Evolutionary conservation across 176 grass and related monocot species (phyloP), one percentile per base, ranked within the genome.

Genomic region (Paspalum vaginatum): DNA sequence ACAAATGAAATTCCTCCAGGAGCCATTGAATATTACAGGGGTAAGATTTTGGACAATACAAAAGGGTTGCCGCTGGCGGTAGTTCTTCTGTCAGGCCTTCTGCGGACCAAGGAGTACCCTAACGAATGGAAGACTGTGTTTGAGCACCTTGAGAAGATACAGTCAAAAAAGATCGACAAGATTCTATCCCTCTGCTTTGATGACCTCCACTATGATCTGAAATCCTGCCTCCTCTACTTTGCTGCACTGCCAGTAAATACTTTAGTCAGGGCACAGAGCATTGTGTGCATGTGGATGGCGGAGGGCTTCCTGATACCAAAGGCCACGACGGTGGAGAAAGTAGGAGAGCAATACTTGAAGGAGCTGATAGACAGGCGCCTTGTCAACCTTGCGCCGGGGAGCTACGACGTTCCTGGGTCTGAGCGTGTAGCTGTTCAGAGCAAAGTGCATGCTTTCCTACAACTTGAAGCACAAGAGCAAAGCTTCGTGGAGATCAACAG

Each of bases 161-260:
- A 68, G 75, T 77, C 74, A 18, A 73, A 67, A 41, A 61, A 77
- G 5, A 39, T 74, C 5, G 68, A 85, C 0, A 77, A 52, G 32
- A 72, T 85, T 57, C 1, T 89, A 42, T 65, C 87, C 2, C 16
- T 88, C 4, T 76, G 80, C 16, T 88, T 83, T 17, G 86, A 88
- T 78, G 74, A 80, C 78, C 80, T 88, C 60, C 86, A 80, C 1
- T 47, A 88, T 52, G 65, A 88, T 49, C 7, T 84, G 10, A 88
- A 84, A 65, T 72, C 86, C 0, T 84, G 86, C 61, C 72, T 88
- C 39, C 21, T 88, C 25, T 88, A 88, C 21, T 88, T 88, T 47
- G 64, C 73, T 17, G 73, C 79, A 39, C 59, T 88, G 51, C 86
- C 80, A 3, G 56, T 44, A 20, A 78, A 82, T 57, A 64, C 61